These are phyloP conservation scores for Rheum nobile DNA, from an alignment of 148 eudicot species.

Conservation along the genomic window DNA sequence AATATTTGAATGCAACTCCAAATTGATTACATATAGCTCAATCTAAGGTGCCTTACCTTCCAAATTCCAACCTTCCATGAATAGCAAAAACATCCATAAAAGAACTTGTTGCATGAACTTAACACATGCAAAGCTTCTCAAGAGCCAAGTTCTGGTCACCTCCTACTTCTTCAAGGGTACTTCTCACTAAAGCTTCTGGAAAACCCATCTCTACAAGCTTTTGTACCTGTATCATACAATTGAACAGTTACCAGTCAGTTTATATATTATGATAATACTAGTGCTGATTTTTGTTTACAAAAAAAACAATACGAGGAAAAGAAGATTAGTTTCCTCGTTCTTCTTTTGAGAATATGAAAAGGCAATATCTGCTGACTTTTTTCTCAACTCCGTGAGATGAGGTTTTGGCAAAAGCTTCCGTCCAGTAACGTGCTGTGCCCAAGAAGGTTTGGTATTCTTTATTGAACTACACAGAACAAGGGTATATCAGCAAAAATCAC, in stretches of 20 bases:
- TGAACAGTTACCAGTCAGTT: background rate
- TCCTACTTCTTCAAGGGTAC: constrained; percentile 50
- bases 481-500: background rate
- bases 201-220: constrained; percentile 92
- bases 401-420: constrained; percentile 71
- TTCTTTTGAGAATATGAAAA: background rate
- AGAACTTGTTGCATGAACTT: background rate
- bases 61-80: too few species aligned
- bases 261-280: background rate
- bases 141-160: constrained; percentile 88
- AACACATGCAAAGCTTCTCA: constrained; percentile 60
- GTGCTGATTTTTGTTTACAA: too few species aligned
- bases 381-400: constrained; percentile 63
- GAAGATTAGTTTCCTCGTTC: background rate
- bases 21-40: too few species aligned
- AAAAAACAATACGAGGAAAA: too few species aligned
- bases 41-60: too few species aligned
- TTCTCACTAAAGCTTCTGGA: constrained; percentile 61
- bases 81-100: too few species aligned
- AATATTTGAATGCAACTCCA: too few species aligned
- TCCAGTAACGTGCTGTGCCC: constrained; percentile 93
- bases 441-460: constrained; percentile 63
- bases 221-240: constrained; percentile 39
- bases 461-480: constrained; percentile 38
- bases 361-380: constrained; percentile 28